Base-by-base conservation (phyloP, 495 filamentous ascomycete species). In the Chaetomium cochliodes region DNA sequence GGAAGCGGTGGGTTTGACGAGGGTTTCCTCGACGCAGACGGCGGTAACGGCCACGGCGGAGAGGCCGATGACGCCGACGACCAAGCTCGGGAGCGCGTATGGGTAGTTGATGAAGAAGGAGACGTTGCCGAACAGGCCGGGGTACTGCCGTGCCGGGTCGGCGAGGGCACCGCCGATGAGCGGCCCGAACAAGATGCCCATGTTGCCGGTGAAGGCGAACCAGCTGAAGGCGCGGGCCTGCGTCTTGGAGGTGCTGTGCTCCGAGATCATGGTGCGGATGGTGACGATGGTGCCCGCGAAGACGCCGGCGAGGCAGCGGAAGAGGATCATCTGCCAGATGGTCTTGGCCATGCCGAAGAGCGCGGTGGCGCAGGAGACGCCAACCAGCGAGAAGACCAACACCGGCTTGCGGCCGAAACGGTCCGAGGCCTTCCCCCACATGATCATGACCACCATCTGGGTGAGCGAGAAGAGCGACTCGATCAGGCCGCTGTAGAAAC, bases 401-500 rank as follows among this genome's bases (percentile, higher is more conserved):
- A 89, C 82, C 8, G 88, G 88, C 65, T 89, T 90, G 39, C 88
- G 80, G 26, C 88, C 88, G 60, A 85, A 74, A 23, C 82, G 81
- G 70, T 91, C 88, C n/a, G 88, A 78, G 12, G 83, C 82, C 49
- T 74, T 75, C 50, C 88, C 89, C 87, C 88, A 92, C 63, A 69
- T 37, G 9, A 81, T 73, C 77, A 82, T 81, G 59, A 82, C 77
- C 18, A 76, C 3, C 78, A 81, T 89, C 69, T 91, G 88, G 4
- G 87, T 88, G 18, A 88, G 72, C 5, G 85, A 88, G 73, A 90
- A 90, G 15, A 88, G 72, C 23, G 87, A 89, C 76, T 92, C 88
- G 72, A 92, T 90, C 9, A 90, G 72, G 25, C 89, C 89, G 63
- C 78, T 83, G 75, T 89, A 91, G 76, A 90, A 91, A 53, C 89